Evolutionary conservation across 495 filamentous ascomycete genomes (phyloP).

Genomic region (Penicillium psychrofluorescens): DNA sequence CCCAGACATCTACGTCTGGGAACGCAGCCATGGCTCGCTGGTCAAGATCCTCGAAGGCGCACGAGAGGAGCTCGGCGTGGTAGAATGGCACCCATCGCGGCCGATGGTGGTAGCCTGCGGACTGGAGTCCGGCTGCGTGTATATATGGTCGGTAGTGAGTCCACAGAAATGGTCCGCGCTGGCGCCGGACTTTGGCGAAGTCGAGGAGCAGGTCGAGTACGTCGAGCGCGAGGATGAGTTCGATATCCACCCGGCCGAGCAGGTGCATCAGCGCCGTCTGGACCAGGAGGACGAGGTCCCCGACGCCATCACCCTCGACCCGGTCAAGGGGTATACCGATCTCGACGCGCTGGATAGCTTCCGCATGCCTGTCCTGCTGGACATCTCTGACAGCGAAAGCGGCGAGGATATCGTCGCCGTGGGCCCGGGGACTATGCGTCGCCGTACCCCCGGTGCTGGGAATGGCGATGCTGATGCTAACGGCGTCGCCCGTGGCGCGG

Average conservation of each 20-base stretch:
- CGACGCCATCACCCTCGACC: slow-evolving; percentile 74
- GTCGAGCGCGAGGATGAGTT: slow-evolving; percentile 95
- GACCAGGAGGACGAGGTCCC: slow-evolving; percentile 86
- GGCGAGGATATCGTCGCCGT: slow-evolving; percentile 88
- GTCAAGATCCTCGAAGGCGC: slow-evolving; percentile 95
- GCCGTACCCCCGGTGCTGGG: slow-evolving; percentile 59
- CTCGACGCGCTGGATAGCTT: slow-evolving; percentile 54
- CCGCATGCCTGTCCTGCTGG: slow-evolving; percentile 79
- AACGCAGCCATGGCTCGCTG: slow-evolving; percentile 83
- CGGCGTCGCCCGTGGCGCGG: slow-evolving; percentile 7
- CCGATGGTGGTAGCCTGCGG: slow-evolving; percentile 85
- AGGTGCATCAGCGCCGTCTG: slow-evolving; percentile 82
- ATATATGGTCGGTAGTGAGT: slow-evolving; percentile 86
- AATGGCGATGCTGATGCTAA: slow-evolving; percentile 32
- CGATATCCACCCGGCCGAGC: slow-evolving; percentile 91
- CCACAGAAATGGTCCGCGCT: slow-evolving; percentile 96
- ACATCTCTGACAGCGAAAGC: slow-evolving; percentile 65
- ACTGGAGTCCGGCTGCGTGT: slow-evolving; percentile 79
- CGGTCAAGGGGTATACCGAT: slow-evolving; percentile 45
- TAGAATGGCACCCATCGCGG: slow-evolving; percentile 94
- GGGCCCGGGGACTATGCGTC: slow-evolving; percentile 73
- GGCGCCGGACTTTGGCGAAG: slow-evolving; percentile 92
- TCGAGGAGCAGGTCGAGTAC: slow-evolving; percentile 97
- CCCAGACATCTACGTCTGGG: slow-evolving; percentile 98
- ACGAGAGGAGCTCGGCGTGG: slow-evolving; percentile 86